These are phyloP conservation scores for Mollisiaceae sp. DNA, from an alignment of 2,329 filamentous ascomycete species.

Conservation along the genomic window DNA sequence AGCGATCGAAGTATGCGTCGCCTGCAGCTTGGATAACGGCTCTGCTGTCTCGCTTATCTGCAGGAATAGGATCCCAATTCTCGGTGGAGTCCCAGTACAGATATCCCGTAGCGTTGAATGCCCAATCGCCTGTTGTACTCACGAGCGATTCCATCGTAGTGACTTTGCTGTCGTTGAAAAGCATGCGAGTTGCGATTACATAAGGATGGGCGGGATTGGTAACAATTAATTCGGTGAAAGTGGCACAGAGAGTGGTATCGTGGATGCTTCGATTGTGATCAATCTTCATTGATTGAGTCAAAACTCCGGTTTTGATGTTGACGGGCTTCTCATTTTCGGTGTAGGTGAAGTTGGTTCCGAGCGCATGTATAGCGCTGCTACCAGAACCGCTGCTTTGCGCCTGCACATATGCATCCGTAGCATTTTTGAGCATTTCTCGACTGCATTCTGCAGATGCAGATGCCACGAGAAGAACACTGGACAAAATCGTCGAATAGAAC, in stretches of 20 bases:
- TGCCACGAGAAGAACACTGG: slow-evolving; percentile 1
- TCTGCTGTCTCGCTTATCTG: slow-evolving; percentile 18
- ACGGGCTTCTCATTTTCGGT: slow-evolving; percentile 20
- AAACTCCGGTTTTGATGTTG: slow-evolving; percentile 16
- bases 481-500: not conserved
- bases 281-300: slow-evolving; percentile 20
- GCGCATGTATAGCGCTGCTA: not conserved
- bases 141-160: slow-evolving; percentile 22
- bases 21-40: slow-evolving; percentile 26
- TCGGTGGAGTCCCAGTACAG: slow-evolving; percentile 22
- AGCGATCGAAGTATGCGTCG: slow-evolving; percentile 29
- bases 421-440: slow-evolving; percentile 22
- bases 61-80: slow-evolving; percentile 23
- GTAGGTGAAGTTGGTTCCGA: slow-evolving; percentile 15
- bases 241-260: slow-evolving; percentile 21
- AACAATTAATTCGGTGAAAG: slow-evolving; percentile 25
- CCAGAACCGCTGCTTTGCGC: slow-evolving; percentile 21
- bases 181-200: slow-evolving; percentile 29
- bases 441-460: slow-evolving; percentile 19
- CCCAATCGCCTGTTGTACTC: slow-evolving; percentile 27
- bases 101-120: slow-evolving; percentile 28
- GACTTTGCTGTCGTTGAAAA: slow-evolving; percentile 17
- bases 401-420: slow-evolving; percentile 20
- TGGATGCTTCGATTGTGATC: slow-evolving; percentile 23
- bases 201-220: slow-evolving; percentile 21